These are phyloP conservation scores for Lactifluus piperatus DNA, from an alignment of 768 basidiomycete species.

Conservation along the genomic window DNA sequence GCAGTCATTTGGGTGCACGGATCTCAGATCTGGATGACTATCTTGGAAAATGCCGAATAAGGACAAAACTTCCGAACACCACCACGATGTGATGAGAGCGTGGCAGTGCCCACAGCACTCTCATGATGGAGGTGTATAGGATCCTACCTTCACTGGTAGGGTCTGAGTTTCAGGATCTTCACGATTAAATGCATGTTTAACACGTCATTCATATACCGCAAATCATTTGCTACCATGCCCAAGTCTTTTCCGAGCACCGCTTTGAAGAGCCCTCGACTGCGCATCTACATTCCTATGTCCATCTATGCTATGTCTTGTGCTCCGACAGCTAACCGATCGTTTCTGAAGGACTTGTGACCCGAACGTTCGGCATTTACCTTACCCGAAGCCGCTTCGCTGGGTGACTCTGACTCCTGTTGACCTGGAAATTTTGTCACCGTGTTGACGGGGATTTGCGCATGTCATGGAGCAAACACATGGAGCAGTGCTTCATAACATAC, in stretches of 20 bases:
- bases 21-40: not conserved
- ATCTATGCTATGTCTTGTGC: constrained; percentile 2
- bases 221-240: not conserved
- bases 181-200: not conserved
- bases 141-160: not conserved
- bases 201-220: not conserved
- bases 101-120: not conserved
- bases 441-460: constrained; percentile 1
- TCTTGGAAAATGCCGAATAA: not conserved
- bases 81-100: not conserved
- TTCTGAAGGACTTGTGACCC: not conserved
- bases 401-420: constrained; percentile 8
- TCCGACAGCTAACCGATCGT: constrained; percentile 9
- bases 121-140: not conserved
- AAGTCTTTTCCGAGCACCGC: constrained; percentile 8
- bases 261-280: not conserved
- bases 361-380: constrained; percentile 6
- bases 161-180: constrained; percentile 5
- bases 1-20: not conserved
- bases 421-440: constrained; percentile 7
- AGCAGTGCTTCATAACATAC: not conserved
- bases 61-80: not conserved
- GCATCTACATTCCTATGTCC: not conserved
- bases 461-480: constrained; percentile 10
- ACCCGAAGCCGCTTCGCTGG: constrained; percentile 9